A percentile compares a stretch with the other conserved stretches of the same genome.
These are phyloP conservation scores for Boletus rubescentipes DNA, from an alignment of 768 basidiomycete species.

Conservation along the genomic window DNA sequence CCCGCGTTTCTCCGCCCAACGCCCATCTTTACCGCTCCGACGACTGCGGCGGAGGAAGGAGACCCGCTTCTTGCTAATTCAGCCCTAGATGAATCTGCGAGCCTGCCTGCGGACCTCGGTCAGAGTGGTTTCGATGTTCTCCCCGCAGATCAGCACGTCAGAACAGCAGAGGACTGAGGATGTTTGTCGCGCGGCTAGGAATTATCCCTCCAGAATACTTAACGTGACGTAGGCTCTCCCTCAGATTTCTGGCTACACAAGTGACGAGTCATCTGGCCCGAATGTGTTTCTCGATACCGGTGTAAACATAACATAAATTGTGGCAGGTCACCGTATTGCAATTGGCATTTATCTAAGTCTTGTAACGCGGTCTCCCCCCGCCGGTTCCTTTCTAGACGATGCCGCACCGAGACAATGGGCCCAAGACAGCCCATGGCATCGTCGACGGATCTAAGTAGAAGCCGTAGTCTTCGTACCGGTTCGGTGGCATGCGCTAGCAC, in stretches of 20 bases:
- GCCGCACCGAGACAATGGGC: slow-evolving; percentile 14
- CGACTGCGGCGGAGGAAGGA: slow-evolving; percentile 54
- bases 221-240: not conserved
- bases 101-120: slow-evolving; percentile 78
- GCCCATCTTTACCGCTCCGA: slow-evolving; percentile 28
- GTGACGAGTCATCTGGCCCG: no score
- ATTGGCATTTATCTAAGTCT: not conserved
- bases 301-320: not conserved
- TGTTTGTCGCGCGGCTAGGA: not conserved
- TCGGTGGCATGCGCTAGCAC: not conserved
- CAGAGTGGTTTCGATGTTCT: slow-evolving; percentile 82
- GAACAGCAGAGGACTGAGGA: slow-evolving; percentile 15
- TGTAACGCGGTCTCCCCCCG: not conserved
- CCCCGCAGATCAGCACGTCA: slow-evolving; percentile 44
- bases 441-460: not conserved
- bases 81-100: slow-evolving; percentile 76
- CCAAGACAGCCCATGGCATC: not conserved
- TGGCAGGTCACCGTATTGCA: not conserved
- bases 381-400: slow-evolving; percentile 1
- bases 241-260: not conserved
- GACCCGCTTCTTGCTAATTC: slow-evolving; percentile 45
- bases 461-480: no score
- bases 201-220: not conserved
- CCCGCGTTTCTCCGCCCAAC: slow-evolving; percentile 61
- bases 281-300: no score